Percentiles rank a stretch among this genome's conserved stretches.
These are phyloP conservation scores for Colletotrichum aenigma DNA, from an alignment of 2,329 filamentous ascomycete species.

Conservation along the genomic window DNA sequence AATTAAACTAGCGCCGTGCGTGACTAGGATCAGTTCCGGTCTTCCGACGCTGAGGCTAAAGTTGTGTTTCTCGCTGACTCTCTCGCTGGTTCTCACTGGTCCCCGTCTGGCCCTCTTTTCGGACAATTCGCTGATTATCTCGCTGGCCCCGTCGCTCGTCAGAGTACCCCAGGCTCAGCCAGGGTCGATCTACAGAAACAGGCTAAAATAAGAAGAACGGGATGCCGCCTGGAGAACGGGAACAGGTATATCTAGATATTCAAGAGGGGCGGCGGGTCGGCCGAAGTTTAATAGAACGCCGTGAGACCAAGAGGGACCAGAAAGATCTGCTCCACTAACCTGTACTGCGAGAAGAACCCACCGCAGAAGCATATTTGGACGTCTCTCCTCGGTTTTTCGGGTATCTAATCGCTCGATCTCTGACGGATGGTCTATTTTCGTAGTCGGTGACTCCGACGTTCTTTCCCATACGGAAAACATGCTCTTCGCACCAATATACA, in stretches of 20 bases:
- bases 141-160: not conserved
- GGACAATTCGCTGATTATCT: not conserved
- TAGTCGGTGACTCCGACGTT: not conserved
- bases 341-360: not conserved
- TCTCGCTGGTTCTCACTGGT: not conserved
- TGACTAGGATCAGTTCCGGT: not conserved
- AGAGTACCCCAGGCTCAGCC: not conserved
- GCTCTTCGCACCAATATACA: not conserved
- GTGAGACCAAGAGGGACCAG: not conserved
- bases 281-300: not conserved
- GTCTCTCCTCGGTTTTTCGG: not conserved
- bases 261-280: not conserved
- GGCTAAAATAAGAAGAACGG: not conserved
- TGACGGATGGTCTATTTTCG: not conserved
- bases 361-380: not conserved
- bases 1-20: not conserved
- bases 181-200: not conserved
- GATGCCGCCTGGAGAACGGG: accelerated
- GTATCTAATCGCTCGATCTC: not conserved
- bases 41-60: not conserved
- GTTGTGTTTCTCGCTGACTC: not conserved
- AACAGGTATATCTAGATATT: not conserved
- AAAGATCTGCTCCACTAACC: not conserved
- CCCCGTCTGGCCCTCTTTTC: not conserved
- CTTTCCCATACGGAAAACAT: not conserved